phyloP scores from a whole-genome alignment of 495 filamentous ascomycete species.

The Trichoderma parareesei region DNA sequence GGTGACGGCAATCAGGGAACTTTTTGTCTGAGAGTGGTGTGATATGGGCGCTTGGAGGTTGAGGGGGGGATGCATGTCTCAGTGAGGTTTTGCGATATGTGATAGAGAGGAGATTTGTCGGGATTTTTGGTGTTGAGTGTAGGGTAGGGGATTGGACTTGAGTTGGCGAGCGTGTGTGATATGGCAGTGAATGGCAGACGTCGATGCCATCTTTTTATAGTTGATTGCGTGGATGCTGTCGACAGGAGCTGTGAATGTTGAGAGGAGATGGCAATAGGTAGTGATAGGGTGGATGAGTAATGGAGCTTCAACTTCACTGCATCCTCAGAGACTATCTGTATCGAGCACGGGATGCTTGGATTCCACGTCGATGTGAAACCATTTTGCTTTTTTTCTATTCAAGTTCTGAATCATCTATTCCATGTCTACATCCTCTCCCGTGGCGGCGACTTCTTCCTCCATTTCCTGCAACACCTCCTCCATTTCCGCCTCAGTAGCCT shows the following conservation, averaged over 20 bases:
- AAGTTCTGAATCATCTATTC: constrained; percentile 11
- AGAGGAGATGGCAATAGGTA: no score
- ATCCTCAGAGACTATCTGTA: no score
- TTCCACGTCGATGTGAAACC: no score
- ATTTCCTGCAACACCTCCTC: constrained; percentile 29
- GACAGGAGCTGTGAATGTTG: no score
- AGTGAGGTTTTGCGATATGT: not conserved
- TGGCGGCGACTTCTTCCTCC: constrained; percentile 20
- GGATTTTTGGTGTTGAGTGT: not conserved
- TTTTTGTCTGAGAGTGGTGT: not conserved
- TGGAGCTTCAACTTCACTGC: no score
- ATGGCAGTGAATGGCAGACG: no score
- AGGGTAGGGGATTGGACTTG: not conserved
- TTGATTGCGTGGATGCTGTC: no score
- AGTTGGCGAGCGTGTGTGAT: not conserved
- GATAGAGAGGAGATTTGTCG: not conserved
- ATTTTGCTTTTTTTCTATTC: not conserved
- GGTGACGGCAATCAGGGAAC: not conserved
- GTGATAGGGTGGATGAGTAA: no score
- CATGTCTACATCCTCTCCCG: constrained; percentile 15
- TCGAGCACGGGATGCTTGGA: no score
- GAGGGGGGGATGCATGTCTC: not conserved
- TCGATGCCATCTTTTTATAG: no score
- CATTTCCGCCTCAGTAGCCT: constrained; percentile 49
- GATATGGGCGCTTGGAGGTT: not conserved